Percentiles rank a stretch among this genome's conserved stretches.
Conservation (phyloP, 2,329 filamentous ascomycete species). For the Paraphoma chrysanthemicola region DNA sequence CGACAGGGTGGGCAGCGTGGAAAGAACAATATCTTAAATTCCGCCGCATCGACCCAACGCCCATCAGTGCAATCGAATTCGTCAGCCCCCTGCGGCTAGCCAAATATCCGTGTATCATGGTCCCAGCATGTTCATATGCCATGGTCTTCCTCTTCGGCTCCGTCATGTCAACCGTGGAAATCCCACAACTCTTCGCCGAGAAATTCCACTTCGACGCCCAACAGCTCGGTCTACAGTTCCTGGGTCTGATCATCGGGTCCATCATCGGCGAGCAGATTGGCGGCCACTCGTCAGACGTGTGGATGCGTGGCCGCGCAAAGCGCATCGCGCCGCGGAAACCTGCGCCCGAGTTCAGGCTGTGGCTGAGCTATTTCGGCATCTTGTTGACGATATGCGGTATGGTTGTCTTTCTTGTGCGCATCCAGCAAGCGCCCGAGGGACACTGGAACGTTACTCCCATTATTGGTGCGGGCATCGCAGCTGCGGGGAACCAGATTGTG, state of each 20-base stretch:
- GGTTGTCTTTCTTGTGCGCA: conserved; percentile 62
- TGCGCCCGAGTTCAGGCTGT: conserved; percentile 64
- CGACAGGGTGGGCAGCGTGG: conserved; percentile 44
- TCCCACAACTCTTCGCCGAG: conserved; percentile 63
- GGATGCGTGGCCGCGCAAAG: conserved; percentile 55
- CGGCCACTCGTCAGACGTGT: conserved; percentile 61
- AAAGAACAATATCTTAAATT: conserved; percentile 56
- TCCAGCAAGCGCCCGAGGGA: conserved; percentile 51
- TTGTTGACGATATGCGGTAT: conserved; percentile 59
- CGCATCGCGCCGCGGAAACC: conserved; percentile 45
- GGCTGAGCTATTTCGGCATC: conserved; percentile 63
- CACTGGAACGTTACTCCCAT: conserved; percentile 65
- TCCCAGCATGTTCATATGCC: conserved; percentile 61
- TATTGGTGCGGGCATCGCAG: conserved; percentile 59
- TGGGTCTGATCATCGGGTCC: conserved; percentile 64
- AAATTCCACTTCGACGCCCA: conserved; percentile 65
- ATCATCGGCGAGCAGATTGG: conserved; percentile 66
- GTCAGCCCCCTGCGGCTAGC: conserved; percentile 58
- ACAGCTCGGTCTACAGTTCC: conserved; percentile 65
- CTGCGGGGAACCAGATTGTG: conserved; percentile 66
- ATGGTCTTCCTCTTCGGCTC: conserved; percentile 65
- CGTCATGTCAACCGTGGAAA: conserved; percentile 64
- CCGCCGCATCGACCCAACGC: conserved; percentile 60
- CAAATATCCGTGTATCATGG: conserved; percentile 55
- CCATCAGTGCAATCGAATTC: conserved; percentile 59